A percentile compares a stretch with the other conserved stretches of the same genome.
These are phyloP conservation scores for Drechslera avenae DNA, from an alignment of 2,329 filamentous ascomycete genomes.

Conservation along the genomic window DNA sequence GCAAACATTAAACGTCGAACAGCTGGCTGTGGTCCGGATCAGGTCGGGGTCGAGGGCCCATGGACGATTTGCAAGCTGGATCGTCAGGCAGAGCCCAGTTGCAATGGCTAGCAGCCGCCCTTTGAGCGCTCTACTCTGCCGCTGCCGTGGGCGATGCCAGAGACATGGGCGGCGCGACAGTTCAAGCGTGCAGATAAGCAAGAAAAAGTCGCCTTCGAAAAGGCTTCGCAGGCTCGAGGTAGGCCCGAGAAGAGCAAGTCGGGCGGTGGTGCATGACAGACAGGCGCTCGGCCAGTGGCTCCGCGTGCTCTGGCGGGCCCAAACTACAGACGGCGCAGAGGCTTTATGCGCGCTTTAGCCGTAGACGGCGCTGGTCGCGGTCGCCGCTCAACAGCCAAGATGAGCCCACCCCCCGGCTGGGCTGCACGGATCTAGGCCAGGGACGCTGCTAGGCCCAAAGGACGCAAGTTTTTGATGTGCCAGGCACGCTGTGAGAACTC, in stretches of 20 bases:
- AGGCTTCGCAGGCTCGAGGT: conserved; percentile 7
- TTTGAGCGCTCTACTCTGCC: not conserved
- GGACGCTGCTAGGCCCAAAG: conserved; percentile 15
- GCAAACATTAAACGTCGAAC: too few species aligned
- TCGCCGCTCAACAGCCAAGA: conserved; percentile 25
- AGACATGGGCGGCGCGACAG: not conserved
- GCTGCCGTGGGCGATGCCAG: not conserved
- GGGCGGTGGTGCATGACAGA: conserved; percentile 23
- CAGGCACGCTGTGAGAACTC: conserved; percentile 21
- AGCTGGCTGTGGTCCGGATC: too few species aligned
- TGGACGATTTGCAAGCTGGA: too few species aligned
- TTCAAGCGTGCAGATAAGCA: conserved; percentile 3
- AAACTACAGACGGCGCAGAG: conserved; percentile 1
- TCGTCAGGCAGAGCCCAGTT: not conserved
- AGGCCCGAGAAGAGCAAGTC: conserved; percentile 19
- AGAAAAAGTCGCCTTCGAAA: conserved; percentile 11
- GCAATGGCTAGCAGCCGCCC: not conserved
- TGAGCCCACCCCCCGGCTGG: conserved; percentile 12
- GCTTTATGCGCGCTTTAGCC: conserved; percentile 18
- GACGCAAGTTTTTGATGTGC: conserved; percentile 9
- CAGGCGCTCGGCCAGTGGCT: conserved; percentile 26
- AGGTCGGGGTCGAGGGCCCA: too few species aligned
- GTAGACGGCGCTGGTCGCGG: conserved; percentile 8
- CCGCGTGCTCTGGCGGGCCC: conserved; percentile 15
- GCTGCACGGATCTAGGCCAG: conserved; percentile 22